A percentile compares a stretch with the other conserved stretches of the same genome.
phyloP scores from a whole-genome alignment of 1,284 basidiomycete genomes.

The Cryptococcus sp. region DNA sequence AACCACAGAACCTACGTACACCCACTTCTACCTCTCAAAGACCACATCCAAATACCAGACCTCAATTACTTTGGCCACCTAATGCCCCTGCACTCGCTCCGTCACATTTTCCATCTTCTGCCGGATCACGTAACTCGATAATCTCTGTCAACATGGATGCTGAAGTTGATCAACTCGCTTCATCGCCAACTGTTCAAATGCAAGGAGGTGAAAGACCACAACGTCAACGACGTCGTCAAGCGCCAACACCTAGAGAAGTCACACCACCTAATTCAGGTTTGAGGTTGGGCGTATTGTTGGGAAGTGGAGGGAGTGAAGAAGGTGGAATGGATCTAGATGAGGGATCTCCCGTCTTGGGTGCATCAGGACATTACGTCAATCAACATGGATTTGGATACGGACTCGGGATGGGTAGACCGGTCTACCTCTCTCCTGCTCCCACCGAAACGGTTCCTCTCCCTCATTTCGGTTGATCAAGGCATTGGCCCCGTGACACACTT shows the following conservation, averaged over 20 bases:
- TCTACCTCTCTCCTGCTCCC: too few relatives aligned
- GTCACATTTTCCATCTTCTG: neutral
- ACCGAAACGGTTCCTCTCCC: too few relatives aligned
- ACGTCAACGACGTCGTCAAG: neutral
- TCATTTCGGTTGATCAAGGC: too few relatives aligned
- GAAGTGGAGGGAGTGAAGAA: constrained; percentile 20
- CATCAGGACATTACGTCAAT: too few relatives aligned
- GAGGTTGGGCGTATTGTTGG: constrained; percentile 37
- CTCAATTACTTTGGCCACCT: neutral
- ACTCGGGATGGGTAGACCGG: too few relatives aligned
- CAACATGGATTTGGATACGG: too few relatives aligned
- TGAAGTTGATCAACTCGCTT: neutral
- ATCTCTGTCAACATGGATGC: neutral
- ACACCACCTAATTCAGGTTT: constrained; percentile 32
- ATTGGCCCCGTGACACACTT: too few relatives aligned
- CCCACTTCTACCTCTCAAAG: neutral
- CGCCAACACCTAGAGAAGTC: constrained; percentile 1
- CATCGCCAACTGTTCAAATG: neutral
- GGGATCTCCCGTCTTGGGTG: constrained; percentile 1
- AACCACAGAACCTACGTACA: neutral
- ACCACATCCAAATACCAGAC: neutral
- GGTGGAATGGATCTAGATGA: constrained; percentile 18
- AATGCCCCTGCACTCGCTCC: neutral
- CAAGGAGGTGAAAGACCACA: neutral
- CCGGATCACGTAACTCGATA: neutral